phyloP scores from a whole-genome alignment of 129 eudicot species.

The Chrysanthemum makinoi region DNA sequence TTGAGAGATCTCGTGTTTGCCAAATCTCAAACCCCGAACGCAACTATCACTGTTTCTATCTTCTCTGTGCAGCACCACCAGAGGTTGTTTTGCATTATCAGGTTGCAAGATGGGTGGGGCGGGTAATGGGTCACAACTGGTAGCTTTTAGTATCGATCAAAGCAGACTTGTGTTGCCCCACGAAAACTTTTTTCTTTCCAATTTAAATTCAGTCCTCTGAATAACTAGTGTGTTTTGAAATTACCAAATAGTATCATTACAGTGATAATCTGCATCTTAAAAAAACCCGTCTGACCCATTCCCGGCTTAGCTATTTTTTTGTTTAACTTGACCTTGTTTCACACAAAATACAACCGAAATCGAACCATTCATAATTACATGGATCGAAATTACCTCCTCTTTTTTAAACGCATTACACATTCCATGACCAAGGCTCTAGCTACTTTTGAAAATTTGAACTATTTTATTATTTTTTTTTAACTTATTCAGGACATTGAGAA shows the following conservation, averaged over 20 bases:
- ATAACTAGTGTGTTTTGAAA: too few species aligned
- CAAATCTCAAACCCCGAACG: constrained; percentile 96
- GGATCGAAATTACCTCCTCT: too few species aligned
- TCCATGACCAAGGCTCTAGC: constrained; percentile 4
- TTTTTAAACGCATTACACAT: background rate
- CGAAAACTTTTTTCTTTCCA: too few species aligned
- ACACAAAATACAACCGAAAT: too few species aligned
- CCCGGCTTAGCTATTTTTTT: too few species aligned
- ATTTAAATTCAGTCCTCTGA: too few species aligned
- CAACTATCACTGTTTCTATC: constrained; percentile 95
- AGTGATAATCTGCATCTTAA: too few species aligned
- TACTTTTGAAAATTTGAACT: constrained; percentile 21
- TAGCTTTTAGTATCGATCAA: background rate
- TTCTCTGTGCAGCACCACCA: constrained; percentile 90
- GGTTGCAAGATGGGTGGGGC: background rate
- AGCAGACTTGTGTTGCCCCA: background rate
- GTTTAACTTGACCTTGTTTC: too few species aligned
- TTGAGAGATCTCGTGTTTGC: constrained; percentile 97
- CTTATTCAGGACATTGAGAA: constrained; percentile 73
- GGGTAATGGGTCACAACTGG: background rate
- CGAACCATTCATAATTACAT: too few species aligned
- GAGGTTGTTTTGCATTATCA: constrained; percentile 52
- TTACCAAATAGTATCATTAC: too few species aligned
- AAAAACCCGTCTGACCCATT: too few species aligned
- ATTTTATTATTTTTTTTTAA: constrained; percentile 12